These are phyloP conservation scores for Chondrus crispus DNA, from an alignment of 23 red algal genomes.

Conservation along the genomic window DNA sequence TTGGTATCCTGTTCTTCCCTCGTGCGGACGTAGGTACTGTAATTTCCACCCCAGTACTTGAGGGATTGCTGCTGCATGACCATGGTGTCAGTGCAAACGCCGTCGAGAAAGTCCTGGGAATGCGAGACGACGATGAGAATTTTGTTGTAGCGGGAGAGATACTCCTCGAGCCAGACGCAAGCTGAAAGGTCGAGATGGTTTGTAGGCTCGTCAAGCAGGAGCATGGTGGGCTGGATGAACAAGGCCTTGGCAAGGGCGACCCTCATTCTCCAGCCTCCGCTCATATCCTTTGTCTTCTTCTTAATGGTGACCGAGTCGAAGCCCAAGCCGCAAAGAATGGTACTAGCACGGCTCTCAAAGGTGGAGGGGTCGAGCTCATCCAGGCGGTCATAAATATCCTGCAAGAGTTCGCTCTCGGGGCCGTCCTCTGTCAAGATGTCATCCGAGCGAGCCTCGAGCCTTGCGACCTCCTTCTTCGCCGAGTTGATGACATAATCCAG, in stretches of 20 bases:
- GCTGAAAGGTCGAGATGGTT: conserved; percentile 96
- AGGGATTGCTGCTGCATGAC: conserved; percentile 88
- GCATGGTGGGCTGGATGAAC: conserved; percentile 87
- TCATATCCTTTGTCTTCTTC: conserved; percentile 74
- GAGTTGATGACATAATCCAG: conserved; percentile 86
- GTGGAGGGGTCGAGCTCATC: conserved; percentile 75
- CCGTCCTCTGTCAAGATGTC: conserved; percentile 65
- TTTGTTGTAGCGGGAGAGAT: conserved; percentile 71
- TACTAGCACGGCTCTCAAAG: conserved; percentile 85
- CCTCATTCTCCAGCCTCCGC: conserved; percentile 98
- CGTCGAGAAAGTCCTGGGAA: conserved; percentile 88
- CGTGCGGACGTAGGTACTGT: conserved; percentile 70
- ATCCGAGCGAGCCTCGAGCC: conserved; percentile 55
- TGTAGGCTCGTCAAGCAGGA: conserved; percentile 96
- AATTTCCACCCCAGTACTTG: conserved; percentile 95
- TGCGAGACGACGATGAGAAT: conserved; percentile 95
- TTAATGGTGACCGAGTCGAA: conserved; percentile 72
- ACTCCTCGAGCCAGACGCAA: conserved; percentile 92
- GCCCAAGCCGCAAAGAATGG: conserved; percentile 89
- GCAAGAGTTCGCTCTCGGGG: conserved; percentile 60
- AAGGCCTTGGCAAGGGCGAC: conserved; percentile 89
- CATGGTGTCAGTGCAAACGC: conserved; percentile 91
- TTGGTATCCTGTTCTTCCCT: conserved; percentile 90
- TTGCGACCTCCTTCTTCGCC: conserved; percentile 59
- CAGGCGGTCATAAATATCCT: conserved; percentile 81